Base-by-base conservation (phyloP, 192 early-diverging fungal genomes). In the Chytriomyces sp. region DNA sequence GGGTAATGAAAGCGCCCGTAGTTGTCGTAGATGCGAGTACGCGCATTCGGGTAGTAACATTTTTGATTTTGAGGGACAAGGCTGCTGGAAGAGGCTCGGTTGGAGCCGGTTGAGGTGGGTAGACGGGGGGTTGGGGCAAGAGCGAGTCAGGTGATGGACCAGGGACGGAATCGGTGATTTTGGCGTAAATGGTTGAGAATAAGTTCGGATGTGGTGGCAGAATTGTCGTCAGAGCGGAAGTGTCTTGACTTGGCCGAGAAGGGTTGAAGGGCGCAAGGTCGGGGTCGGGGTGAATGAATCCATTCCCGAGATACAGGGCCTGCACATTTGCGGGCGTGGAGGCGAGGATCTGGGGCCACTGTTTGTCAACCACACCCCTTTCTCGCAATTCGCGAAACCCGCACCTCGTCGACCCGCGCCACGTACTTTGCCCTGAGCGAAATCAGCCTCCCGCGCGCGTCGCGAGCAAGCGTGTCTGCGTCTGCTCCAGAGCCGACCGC, bases 301-400 rank as follows among this genome's bases (percentile, higher is more conserved):
- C 37, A 30, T 60, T n/a, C 26, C 62, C 62, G 22, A 22, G 26
- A 41, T 64, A 64, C 39, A 39, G n/a, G 62, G 62, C 62, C 7
- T 7, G 17, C 17, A 26, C 59, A 22, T 32, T 12, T 4, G 59
- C 59, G 12, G 59, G 36, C 36, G 17, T 17, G 10, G 32, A 17
- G 2, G 62, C 62, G 31, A 39, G 62, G 30, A 34, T 0, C 33
- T 34, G 33, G 41, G 19, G 41, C 54, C n/a, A 25, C 22, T 56
- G 22, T 6, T 6, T 28, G 7, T 30, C 54, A 17, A 56, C 30
- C 22, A 56, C 14, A 56, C 10, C 8, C 14, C 7, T 30, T n/a
- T n/a, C n/a, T n/a, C n/a, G n/a, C 54, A 8, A 56, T 6, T 25
- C 7, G 54, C n/a, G 8, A 56, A 5, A 60, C 7, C 31, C 22